These are phyloP conservation scores for Didymella sp. DNA, from an alignment of 2,329 filamentous ascomycete species.

Conservation along the genomic window DNA sequence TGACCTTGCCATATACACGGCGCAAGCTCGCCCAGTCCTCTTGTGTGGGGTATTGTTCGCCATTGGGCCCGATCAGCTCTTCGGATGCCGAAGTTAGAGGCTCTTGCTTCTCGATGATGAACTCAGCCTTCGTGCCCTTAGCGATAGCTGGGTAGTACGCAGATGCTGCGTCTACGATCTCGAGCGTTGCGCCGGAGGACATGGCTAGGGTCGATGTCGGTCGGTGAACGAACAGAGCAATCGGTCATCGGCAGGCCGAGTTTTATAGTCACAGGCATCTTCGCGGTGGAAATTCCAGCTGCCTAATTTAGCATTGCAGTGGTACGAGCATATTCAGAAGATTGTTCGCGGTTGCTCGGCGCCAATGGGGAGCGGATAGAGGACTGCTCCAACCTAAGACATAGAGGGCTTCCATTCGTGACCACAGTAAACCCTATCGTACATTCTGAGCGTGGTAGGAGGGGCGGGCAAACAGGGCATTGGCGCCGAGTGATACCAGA, in stretches of 20 bases:
- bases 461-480: conserved; percentile 4
- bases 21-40: conserved; percentile 42
- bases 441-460: background rate
- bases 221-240: background rate
- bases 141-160: conserved; percentile 19
- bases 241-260: background rate
- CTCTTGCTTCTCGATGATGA: conserved; percentile 21
- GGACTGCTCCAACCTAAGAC: conserved; percentile 10
- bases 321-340: conserved; percentile 3
- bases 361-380: conserved; percentile 11
- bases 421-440: conserved; percentile 1
- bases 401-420: conserved; percentile 10
- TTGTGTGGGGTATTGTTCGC: conserved; percentile 36
- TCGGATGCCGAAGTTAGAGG: conserved; percentile 13
- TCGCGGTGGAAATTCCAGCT: conserved; percentile 18
- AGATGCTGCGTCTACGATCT: conserved; percentile 26
- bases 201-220: conserved; percentile 9
- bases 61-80: conserved; percentile 29
- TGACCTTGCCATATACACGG: conserved; percentile 42
- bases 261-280: conserved; percentile 4
- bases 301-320: conserved; percentile 26
- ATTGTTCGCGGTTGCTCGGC: conserved; percentile 17
- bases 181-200: conserved; percentile 29
- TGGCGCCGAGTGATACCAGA: conserved; percentile 29
- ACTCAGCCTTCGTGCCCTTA: conserved; percentile 12